Evolutionary conservation across 371 early-diverging fungal genomes (phyloP).

Genomic region (Actinomortierella wolfii): DNA sequence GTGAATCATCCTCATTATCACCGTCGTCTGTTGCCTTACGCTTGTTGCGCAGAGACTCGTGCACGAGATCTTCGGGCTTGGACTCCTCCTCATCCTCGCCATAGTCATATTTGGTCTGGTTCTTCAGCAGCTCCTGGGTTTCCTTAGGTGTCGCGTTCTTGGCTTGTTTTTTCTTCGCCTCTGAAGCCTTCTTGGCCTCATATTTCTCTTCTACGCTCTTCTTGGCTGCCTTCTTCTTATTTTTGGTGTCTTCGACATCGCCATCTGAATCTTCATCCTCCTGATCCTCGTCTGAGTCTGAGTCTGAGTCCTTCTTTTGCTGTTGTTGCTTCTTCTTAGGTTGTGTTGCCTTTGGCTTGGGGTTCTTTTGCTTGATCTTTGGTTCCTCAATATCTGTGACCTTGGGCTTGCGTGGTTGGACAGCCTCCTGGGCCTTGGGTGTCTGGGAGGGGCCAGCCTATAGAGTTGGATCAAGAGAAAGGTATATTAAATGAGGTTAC

Average conservation of each 20-base stretch:
- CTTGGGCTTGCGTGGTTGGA: conserved; percentile 15
- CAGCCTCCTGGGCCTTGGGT: neutral
- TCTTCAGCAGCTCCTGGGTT: conserved; percentile 28
- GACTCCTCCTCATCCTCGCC: conserved; percentile 43
- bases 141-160: conserved; percentile 24
- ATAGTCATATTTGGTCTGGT: conserved; percentile 37
- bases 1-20: neutral
- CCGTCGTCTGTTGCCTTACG: conserved; percentile 18
- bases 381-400: conserved; percentile 9
- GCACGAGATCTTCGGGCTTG: conserved; percentile 37
- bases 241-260: conserved; percentile 10
- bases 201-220: conserved; percentile 46
- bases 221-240: conserved; percentile 31
- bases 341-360: conserved; percentile 43
- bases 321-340: conserved; percentile 38
- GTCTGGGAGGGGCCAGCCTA: conserved; percentile 35
- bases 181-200: conserved; percentile 30
- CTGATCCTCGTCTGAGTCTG: conserved; percentile 13
- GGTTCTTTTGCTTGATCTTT: conserved; percentile 50
- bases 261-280: conserved; percentile 22
- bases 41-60: conserved; percentile 40
- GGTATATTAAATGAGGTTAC: conserved; percentile 1
- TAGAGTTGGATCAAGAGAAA: neutral
- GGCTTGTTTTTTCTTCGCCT: conserved; percentile 17
- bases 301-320: conserved; percentile 22